Evolutionary conservation across 208 protist species (phyloP).

Genomic region (Acanthamoeba royreba): DNA sequence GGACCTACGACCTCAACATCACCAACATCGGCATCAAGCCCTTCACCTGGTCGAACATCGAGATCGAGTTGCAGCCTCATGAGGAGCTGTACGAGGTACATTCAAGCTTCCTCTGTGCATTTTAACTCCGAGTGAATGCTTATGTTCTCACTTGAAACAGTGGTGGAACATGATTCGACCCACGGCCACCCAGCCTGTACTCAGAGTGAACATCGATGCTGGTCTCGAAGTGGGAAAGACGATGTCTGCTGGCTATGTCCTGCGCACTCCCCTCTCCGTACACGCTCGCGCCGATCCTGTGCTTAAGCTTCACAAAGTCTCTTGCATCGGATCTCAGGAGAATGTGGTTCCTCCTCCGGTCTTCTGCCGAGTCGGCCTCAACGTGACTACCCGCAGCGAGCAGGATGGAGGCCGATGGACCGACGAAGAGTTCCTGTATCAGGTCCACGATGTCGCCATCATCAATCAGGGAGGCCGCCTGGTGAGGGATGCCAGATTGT

Average conservation of each 20-base stretch:
- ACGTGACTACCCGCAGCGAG: not conserved
- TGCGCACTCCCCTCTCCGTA: not conserved
- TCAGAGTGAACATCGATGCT: not conserved
- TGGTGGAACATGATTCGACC: not conserved
- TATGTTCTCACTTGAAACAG: not conserved
- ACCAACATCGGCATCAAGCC: not conserved
- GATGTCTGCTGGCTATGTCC: not conserved
- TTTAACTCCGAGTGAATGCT: not conserved
- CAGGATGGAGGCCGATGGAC: not conserved
- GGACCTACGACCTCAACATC: slow-evolving; percentile 8
- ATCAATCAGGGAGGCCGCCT: not conserved
- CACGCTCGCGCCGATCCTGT: not conserved
- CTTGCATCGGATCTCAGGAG: not conserved
- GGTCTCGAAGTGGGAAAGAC: not conserved
- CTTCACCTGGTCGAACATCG: not conserved
- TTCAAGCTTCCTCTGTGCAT: not conserved
- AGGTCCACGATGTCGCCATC: not conserved
- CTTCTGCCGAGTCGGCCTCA: not conserved
- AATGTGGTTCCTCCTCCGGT: not conserved
- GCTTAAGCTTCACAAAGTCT: not conserved
- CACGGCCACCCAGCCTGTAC: not conserved
- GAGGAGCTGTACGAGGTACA: not conserved
- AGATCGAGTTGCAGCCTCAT: not conserved
- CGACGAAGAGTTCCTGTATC: not conserved
- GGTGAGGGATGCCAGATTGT: not conserved